Base-by-base conservation (phyloP, 805 yeast species). In the Wickerhamiella slavikovae region DNA sequence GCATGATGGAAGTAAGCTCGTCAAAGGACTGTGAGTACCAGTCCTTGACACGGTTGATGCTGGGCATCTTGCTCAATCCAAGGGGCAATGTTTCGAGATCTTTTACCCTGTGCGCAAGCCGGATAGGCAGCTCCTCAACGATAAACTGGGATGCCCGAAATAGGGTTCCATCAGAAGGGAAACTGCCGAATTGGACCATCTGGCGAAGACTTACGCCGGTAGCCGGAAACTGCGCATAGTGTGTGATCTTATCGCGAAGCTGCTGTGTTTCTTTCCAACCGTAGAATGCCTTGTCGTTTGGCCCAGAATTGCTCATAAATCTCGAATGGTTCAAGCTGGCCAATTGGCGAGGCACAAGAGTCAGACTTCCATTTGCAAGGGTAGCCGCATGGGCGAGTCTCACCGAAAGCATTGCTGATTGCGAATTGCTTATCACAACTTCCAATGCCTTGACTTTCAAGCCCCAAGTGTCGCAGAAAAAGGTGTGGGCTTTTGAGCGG, bases 11-110 rank as follows among this genome's bases (percentile, higher is more conserved):
- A n/a, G 74, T 68, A 39, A 80, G 61, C 45, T 80, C 58, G 41
- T 79, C 82, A 49, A 82, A 82, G 6, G 85, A 71, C 47, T 79
- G 89, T 1, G 83, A 83, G 48, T 80, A 82, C 93, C 94, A 82
- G 46, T 79, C 68, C 35, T 71, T 65, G 12, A 80, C 93, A 38
- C 70, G 63, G 29, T 65, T 56, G 29, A 83, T 78, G 3, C 80
- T 69, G 1, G 80, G 79, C 68, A 72, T 72, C 18, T 69, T 59
- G 39, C 61, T 64, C 31, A 82, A 58, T 0, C 79, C 82, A 40
- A 70, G 60, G 0, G 94, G 93, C 18, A 89, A 64, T 16, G 66
- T 64, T 24, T 80, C 91, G 35, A 82, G 57, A 43, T 80, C 93
- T 45, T 75, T 71, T 20, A 80, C 92, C 30, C 91, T 64, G 43